Evolutionary conservation across 2,329 filamentous ascomycete genomes (phyloP), one percentile per base, ranked within the genome.

Genomic region (Aspergillus sp.): DNA sequence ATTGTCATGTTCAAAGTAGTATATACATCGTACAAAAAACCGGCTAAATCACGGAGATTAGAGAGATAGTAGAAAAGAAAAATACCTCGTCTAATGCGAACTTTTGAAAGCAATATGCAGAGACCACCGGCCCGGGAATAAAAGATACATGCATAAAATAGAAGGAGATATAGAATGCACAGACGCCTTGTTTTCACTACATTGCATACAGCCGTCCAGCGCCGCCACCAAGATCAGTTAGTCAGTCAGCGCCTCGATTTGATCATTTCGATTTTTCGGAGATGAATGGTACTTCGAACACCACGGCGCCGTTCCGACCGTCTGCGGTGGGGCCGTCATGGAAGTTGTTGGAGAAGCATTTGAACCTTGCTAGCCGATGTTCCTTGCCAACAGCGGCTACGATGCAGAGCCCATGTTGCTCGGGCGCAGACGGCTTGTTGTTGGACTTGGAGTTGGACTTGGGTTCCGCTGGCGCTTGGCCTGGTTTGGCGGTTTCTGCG

Each of bases 361-460:
- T 88, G 92, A 92, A 98, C 64, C 90, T 83, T 3, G 92, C 95
- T 44, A 97, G 80, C 48, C 92, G 86, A 75, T 93, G 90, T 77
- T 97, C 91, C 71, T 90, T 94, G 38, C 91, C 92, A 1, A 96
- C 84, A 15, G 89, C 95, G n/a, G 88, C 91, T 11, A 96, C 88
- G 27, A 98, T 84, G 68, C 91, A 94, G 2, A 97, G 77, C 0
- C 92, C 92, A 19, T 71, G 72, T 51, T 70, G 67, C 50, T 76
- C 72, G 13, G 73, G 57, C 58, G 90, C 86, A 19, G 66, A 61
- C 13, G 61, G 27, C 13, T 61, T 47, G 3, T 60, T 38, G 15
- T 57, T 58, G 3, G 65, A 56, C 36, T 66, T 66, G 5, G 65
- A 60, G 30, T 66, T 66, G 5, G 68, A 61, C 50, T 71, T 68